Evolutionary conservation across 1,139 yeast species (phyloP).

Genomic region (Pichia sp.): DNA sequence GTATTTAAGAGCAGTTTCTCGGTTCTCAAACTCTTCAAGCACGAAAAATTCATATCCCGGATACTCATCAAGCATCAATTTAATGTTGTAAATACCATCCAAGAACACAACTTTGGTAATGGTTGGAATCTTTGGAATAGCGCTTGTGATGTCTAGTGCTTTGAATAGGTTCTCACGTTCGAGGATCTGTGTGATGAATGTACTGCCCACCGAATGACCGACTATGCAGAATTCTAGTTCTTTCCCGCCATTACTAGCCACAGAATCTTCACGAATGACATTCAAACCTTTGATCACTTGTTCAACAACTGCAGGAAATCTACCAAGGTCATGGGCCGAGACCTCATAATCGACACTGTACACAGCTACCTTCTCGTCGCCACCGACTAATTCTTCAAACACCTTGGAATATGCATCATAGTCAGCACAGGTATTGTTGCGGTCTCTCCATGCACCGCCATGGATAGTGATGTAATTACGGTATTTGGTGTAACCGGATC

Average conservation of each 20-base stretch:
- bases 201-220: slow-evolving; percentile 89
- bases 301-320: slow-evolving; percentile 60
- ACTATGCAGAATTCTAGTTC: slow-evolving; percentile 41
- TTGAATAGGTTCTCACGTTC: slow-evolving; percentile 23
- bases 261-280: slow-evolving; percentile 29
- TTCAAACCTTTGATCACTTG: slow-evolving; percentile 55
- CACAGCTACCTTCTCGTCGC: no score
- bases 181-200: slow-evolving; percentile 58
- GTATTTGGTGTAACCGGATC: no score
- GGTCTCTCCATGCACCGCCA: slow-evolving; percentile 92
- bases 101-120: slow-evolving; percentile 35
- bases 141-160: not conserved
- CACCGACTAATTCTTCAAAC: slow-evolving; percentile 16
- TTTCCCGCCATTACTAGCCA: slow-evolving; percentile 2
- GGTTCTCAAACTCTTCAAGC: slow-evolving; percentile 40
- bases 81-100: slow-evolving; percentile 54
- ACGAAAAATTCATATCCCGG: slow-evolving; percentile 44
- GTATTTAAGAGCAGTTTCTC: slow-evolving; percentile 18
- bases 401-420: slow-evolving; percentile 40
- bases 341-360: slow-evolving; percentile 66
- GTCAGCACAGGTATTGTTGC: slow-evolving; percentile 56
- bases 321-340: slow-evolving; percentile 49
- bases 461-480: slow-evolving; percentile 53
- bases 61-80: slow-evolving; percentile 41
- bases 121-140: slow-evolving; percentile 16